phyloP scores from a whole-genome alignment of 345 rosid genomes.

The Brassica rapa region DNA sequence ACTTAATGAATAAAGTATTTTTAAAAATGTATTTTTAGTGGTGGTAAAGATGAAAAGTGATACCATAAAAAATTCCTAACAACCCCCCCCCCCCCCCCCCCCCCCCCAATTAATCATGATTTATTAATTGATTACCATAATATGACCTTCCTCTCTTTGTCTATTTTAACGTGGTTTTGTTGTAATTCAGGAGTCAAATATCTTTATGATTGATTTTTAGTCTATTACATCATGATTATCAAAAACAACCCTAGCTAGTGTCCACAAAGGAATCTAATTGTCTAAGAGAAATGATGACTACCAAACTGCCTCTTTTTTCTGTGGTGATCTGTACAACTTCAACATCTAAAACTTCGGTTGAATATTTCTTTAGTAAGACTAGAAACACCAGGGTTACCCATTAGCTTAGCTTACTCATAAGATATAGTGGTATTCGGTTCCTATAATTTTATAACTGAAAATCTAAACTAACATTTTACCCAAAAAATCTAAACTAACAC shows the following conservation, averaged over 20 bases:
- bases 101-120: too few species aligned
- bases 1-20: too few species aligned
- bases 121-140: background rate
- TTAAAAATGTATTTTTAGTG: too few species aligned
- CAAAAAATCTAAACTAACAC: background rate
- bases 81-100: too few species aligned
- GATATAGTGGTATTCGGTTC: background rate
- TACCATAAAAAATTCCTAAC: too few species aligned
- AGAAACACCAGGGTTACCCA: background rate
- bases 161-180: constrained; percentile 11
- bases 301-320: constrained; percentile 18
- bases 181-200: constrained; percentile 11
- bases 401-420: background rate
- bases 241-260: constrained; percentile 14
- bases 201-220: constrained; percentile 3
- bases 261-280: constrained; percentile 11
- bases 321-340: constrained; percentile 2
- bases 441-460: background rate
- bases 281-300: constrained; percentile 24
- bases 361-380: background rate
- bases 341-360: background rate
- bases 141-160: background rate
- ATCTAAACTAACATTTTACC: background rate
- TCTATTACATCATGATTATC: constrained; percentile 23
- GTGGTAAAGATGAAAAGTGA: too few species aligned